These are phyloP conservation scores for Calonectria hongkongensis DNA, from an alignment of 2,329 filamentous ascomycete species.

Conservation along the genomic window DNA sequence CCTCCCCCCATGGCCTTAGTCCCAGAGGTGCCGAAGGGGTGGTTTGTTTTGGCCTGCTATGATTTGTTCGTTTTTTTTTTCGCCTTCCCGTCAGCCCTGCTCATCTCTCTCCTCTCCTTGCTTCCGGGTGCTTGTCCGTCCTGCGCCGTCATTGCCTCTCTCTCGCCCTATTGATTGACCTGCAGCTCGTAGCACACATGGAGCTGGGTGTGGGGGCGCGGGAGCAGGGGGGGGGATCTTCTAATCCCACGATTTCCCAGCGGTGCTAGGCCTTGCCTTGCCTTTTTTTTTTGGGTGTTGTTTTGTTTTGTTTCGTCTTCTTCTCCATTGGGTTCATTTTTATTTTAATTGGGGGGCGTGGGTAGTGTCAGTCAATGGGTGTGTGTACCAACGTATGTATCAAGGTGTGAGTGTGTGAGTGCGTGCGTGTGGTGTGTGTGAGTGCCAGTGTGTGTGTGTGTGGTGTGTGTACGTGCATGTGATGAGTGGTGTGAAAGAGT, in stretches of 20 bases:
- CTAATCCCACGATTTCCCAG: constrained; percentile 39
- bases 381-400: constrained; percentile 35
- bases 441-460: constrained; percentile 45
- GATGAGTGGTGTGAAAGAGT: constrained; percentile 53
- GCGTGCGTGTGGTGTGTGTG: neutral
- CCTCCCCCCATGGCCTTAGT: neutral
- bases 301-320: too few relatives aligned
- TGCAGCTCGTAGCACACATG: constrained; percentile 25
- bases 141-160: neutral
- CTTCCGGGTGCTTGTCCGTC: constrained; percentile 8
- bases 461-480: constrained; percentile 45
- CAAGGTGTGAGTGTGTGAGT: constrained; percentile 44
- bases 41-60: constrained; percentile 12
- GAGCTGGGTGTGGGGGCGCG: constrained; percentile 44
- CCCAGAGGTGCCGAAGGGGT: constrained; percentile 19
- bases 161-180: constrained; percentile 18
- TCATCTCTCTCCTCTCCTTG: constrained; percentile 1
- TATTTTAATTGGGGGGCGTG: constrained; percentile 7
- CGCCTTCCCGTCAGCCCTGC: constrained; percentile 19
- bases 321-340: neutral
- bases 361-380: too few relatives aligned
- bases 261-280: constrained; percentile 42
- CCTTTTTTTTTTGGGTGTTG: neutral
- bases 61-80: constrained; percentile 13
- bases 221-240: neutral